Evolutionary conservation across 129 eudicot species (phyloP).

Genomic region (Ambrosia artemisiifolia): DNA sequence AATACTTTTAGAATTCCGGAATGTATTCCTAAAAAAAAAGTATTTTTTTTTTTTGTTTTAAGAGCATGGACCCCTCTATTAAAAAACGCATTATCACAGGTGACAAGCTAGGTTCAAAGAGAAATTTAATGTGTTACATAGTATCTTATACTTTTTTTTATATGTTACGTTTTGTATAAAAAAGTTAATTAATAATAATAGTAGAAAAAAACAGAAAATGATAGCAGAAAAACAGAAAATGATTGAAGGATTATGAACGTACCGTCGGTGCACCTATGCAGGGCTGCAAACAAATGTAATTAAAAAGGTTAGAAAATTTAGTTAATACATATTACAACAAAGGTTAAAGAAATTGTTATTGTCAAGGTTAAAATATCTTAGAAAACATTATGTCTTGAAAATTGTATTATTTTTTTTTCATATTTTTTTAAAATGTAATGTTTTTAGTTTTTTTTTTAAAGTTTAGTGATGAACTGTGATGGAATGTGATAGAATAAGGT

Average conservation of each 20-base stretch:
- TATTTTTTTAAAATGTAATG: too few relatives aligned
- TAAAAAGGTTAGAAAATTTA: slow-evolving; percentile 1
- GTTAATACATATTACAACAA: not conserved
- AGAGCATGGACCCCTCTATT: too few relatives aligned
- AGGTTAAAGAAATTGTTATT: not conserved
- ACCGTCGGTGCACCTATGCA: slow-evolving; percentile 90
- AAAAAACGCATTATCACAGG: too few relatives aligned
- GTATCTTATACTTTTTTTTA: too few relatives aligned
- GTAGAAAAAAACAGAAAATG: not conserved
- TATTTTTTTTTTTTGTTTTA: too few relatives aligned
- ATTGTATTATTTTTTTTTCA: not conserved
- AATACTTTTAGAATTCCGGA: not conserved
- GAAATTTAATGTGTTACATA: too few relatives aligned
- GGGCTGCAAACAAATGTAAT: slow-evolving; percentile 48
- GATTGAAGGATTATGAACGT: slow-evolving; percentile 18
- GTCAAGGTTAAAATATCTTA: not conserved
- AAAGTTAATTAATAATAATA: not conserved
- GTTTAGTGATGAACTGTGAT: too few relatives aligned
- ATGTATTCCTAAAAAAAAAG: not conserved
- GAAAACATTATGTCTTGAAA: not conserved
- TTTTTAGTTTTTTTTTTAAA: not conserved
- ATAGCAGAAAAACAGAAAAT: not conserved
- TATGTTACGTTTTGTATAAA: not conserved
- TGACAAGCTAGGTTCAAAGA: too few relatives aligned
- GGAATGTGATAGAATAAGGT: too few relatives aligned